Percentiles rank a stretch among this genome's conserved stretches.
Evolutionary conservation across 2,329 filamentous ascomycete genomes (phyloP).

Genomic region (Plenodomus tracheiphilus): DNA sequence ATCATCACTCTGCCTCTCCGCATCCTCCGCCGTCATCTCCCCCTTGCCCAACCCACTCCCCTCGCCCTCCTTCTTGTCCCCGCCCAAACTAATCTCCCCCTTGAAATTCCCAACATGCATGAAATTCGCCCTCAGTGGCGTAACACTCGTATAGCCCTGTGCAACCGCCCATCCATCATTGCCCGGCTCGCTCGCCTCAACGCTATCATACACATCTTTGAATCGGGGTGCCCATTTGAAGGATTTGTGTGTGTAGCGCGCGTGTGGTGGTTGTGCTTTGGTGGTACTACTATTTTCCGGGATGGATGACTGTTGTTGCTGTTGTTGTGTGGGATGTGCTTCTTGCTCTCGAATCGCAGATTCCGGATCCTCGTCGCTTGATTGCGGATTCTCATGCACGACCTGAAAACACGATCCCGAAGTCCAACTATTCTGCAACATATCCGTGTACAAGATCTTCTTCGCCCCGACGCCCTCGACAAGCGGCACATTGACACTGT

Average conservation of each 20-base stretch:
- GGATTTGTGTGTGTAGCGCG: slow-evolving; percentile 73
- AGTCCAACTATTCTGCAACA: slow-evolving; percentile 90
- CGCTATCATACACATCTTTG: slow-evolving; percentile 81
- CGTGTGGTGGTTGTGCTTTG: slow-evolving; percentile 37
- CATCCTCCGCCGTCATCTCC: not conserved
- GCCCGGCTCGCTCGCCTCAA: slow-evolving; percentile 76
- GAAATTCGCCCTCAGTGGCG: slow-evolving; percentile 90
- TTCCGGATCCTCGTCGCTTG: too few relatives aligned
- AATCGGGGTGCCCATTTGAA: slow-evolving; percentile 95
- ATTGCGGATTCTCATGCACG: slow-evolving; percentile 53
- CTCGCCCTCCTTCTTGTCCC: too few relatives aligned
- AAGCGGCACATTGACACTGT: slow-evolving; percentile 87
- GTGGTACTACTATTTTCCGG: slow-evolving; percentile 25
- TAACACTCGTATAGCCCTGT: slow-evolving; percentile 86
- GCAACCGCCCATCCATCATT: slow-evolving; percentile 94
- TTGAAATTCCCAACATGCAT: slow-evolving; percentile 60
- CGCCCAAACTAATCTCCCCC: slow-evolving; percentile 36
- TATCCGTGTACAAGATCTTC: slow-evolving; percentile 79
- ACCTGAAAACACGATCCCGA: slow-evolving; percentile 86
- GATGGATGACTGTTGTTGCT: too few relatives aligned
- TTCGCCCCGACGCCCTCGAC: slow-evolving; percentile 71
- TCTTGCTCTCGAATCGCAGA: slow-evolving; percentile 66
- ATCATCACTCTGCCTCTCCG: not conserved
- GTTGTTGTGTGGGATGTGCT: too few relatives aligned
- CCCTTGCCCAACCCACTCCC: not conserved